phyloP scores from a whole-genome alignment of 116 monocot genomes.

The Posidonia oceanica region DNA sequence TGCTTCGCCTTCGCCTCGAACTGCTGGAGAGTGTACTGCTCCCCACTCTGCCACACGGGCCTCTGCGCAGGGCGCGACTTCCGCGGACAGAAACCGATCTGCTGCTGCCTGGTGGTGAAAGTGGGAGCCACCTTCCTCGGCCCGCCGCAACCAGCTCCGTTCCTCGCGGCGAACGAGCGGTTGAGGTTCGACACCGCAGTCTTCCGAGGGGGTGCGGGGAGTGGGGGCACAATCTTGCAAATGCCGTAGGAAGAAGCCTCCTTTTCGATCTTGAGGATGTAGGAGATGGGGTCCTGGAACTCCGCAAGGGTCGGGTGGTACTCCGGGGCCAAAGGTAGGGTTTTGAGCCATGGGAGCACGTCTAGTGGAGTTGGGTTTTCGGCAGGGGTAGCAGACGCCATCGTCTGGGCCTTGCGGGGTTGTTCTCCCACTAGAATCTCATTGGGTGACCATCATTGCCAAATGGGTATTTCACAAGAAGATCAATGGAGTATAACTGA shows the following conservation, averaged over 20 bases:
- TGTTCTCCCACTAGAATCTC: not conserved
- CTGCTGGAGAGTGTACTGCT: constrained; percentile 67
- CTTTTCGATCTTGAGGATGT: constrained; percentile 81
- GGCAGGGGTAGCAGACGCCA: constrained; percentile 1
- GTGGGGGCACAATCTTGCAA: constrained; percentile 95
- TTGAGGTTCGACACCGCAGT: constrained; percentile 52
- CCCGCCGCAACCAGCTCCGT: constrained; percentile 1
- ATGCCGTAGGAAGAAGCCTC: constrained; percentile 78
- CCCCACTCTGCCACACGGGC: constrained; percentile 85
- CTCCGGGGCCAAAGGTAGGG: constrained; percentile 80
- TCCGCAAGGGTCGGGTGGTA: constrained; percentile 73
- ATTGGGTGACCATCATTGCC: constrained; percentile 2
- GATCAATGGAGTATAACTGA: not conserved
- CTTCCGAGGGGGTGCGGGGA: constrained; percentile 62
- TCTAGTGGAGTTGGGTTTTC: constrained; percentile 21
- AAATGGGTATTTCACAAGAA: not conserved
- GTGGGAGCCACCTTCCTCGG: constrained; percentile 26
- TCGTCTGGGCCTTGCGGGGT: not conserved
- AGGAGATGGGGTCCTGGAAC: constrained; percentile 88
- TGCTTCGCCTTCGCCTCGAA: constrained; percentile 77
- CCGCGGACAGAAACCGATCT: constrained; percentile 83
- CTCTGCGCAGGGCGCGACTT: constrained; percentile 74
- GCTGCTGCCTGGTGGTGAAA: constrained; percentile 87
- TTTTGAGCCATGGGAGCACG: constrained; percentile 60
- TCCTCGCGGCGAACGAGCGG: constrained; percentile 53